Percentiles rank a stretch among this genome's conserved stretches.
phyloP scores from a whole-genome alignment of 805 yeast species.

The Metschnikowia cubensis region DNA sequence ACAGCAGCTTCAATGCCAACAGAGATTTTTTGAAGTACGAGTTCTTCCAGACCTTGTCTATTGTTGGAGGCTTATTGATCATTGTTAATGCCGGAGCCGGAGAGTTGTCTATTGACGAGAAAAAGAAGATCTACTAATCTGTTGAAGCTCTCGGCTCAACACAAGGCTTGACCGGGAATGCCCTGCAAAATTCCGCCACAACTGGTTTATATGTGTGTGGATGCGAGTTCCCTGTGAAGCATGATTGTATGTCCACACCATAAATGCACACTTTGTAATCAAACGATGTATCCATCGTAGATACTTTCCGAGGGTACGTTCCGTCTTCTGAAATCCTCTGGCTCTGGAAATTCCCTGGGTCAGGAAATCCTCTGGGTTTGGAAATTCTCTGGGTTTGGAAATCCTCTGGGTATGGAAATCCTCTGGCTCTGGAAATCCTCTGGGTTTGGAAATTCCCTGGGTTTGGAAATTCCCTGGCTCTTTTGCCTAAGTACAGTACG shows the following conservation, averaged over 20 bases:
- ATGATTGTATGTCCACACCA: background rate
- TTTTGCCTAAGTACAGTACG: conserved; percentile 1
- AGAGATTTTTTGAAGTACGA: conserved; percentile 90
- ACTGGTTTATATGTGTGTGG: background rate
- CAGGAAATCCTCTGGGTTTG: too few species aligned
- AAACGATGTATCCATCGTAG: background rate
- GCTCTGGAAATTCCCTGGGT: too few species aligned
- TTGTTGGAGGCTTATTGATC: conserved; percentile 88
- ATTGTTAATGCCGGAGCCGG: conserved; percentile 98
- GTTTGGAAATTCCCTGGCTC: too few species aligned
- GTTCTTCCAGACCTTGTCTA: conserved; percentile 89
- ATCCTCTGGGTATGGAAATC: too few species aligned
- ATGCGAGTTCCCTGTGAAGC: background rate
- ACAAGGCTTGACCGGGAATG: background rate
- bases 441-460: too few species aligned
- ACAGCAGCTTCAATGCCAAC: conserved; percentile 63
- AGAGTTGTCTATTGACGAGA: conserved; percentile 86
- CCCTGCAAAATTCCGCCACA: background rate
- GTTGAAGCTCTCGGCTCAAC: background rate
- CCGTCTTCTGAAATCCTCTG: too few species aligned
- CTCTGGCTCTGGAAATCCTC: too few species aligned
- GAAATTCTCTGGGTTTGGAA: too few species aligned
- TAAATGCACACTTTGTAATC: background rate
- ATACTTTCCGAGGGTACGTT: too few species aligned
- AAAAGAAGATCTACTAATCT: conserved; percentile 78